A percentile compares a stretch with the other conserved stretches of the same genome.
Evolutionary conservation across 768 basidiomycete genomes (phyloP).

Genomic region (Rhodotorula kratochvilovae): DNA sequence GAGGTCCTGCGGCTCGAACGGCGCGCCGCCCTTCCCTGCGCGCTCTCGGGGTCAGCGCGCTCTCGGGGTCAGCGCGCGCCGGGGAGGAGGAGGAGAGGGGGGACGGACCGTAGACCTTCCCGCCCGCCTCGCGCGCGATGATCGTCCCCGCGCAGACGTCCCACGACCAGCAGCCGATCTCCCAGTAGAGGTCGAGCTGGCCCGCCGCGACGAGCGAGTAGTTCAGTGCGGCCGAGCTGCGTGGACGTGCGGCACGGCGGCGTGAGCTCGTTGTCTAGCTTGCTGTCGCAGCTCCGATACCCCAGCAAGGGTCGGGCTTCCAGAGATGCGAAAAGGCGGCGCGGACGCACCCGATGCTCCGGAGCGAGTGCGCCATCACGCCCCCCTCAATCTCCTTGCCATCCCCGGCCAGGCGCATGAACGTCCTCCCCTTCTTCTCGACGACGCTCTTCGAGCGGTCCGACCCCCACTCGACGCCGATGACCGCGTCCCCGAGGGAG

Average conservation of each 20-base stretch:
- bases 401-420: slow-evolving; percentile 70
- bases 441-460: slow-evolving; percentile 45
- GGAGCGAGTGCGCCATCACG: slow-evolving; percentile 75
- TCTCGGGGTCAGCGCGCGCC: background rate
- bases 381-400: slow-evolving; percentile 62
- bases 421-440: slow-evolving; percentile 53
- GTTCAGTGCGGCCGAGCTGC: slow-evolving; percentile 63
- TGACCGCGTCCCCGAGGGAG: slow-evolving; percentile 65
- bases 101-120: slow-evolving; percentile 61
- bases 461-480: slow-evolving; percentile 78
- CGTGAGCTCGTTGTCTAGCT: background rate
- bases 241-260: slow-evolving; percentile 3
- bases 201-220: slow-evolving; percentile 82
- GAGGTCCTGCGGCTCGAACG: slow-evolving; percentile 44
- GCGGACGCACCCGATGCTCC: slow-evolving; percentile 65
- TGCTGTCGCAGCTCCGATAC: too few species aligned
- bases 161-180: slow-evolving; percentile 65
- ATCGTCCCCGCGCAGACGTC: slow-evolving; percentile 68
- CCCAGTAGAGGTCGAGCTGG: slow-evolving; percentile 53
- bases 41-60: background rate
- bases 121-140: slow-evolving; percentile 85
- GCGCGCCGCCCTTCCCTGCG: slow-evolving; percentile 18
- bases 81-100: background rate
- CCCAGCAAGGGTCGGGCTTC: too few species aligned
- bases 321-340: slow-evolving; percentile 8